Base-by-base conservation (phyloP, 2,329 filamentous ascomycete species). In the Cladorrhinum sp. region DNA sequence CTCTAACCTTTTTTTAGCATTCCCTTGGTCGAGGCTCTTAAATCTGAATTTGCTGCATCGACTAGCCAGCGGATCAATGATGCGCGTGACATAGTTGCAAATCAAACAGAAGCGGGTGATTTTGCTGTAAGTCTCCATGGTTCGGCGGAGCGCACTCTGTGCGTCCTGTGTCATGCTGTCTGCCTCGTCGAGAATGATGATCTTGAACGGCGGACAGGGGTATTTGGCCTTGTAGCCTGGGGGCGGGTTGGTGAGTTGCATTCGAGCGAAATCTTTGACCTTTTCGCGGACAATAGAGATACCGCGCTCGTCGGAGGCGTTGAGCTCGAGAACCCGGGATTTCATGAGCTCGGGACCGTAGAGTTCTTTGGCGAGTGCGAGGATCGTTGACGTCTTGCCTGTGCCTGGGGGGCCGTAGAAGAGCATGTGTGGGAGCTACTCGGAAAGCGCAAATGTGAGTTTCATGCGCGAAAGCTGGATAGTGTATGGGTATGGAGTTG, bases 111-210 rank as follows among this genome's bases (percentile, higher is more conserved):
- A 99, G 14, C 95, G 85, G 1, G 95, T 99, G 76, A 98, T 97
- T 71, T 92, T 93, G 74, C 86, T 91, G 76, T 98, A 98, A 51
- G 92, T 96, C 78, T 99, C 95, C 95, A 99, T 99, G 1, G 95
- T 99, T 58, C 96, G 85, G 66, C 95, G 84, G 60, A 99, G 81
- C 4, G 96, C 95, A 62, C 87, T 91, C 79, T 99, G 95, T 12
- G 95, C 95, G 77, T 99, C 96, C 75, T 98, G 94, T 42, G 95
- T 99, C 94, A 99, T 98, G 67, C 90, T 95, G 74, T 99, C 95
- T 67, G 95, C 95, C 79, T 99, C 95, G 76, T 99, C 95, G 62
- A 99, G 86, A 63, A 99, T 92, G 72, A 99, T 94, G 73, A 99
- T 96, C 79, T 99, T 99, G 81, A 97, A 99, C 0, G 95, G 95